phyloP scores from a whole-genome alignment of 768 basidiomycete species.

The Termitomyces sp. region DNA sequence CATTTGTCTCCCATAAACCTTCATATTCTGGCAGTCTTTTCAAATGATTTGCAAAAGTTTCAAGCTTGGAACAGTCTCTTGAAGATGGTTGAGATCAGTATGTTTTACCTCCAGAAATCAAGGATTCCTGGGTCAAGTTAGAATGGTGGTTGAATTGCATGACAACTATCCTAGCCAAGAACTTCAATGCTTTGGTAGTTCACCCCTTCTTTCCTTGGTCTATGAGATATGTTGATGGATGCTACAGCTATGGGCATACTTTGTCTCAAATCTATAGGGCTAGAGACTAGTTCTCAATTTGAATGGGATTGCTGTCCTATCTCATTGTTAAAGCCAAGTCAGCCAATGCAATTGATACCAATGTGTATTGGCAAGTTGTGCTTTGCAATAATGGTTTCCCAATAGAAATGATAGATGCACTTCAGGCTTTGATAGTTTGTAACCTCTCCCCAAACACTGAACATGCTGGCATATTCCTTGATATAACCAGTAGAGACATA shows the following conservation, averaged over 20 bases:
- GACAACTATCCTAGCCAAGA: too few relatives aligned
- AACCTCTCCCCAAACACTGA: neutral
- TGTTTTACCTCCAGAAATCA: too few relatives aligned
- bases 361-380: neutral
- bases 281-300: conserved; percentile 5
- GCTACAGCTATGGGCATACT: neutral
- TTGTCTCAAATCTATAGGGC: neutral
- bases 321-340: conserved; percentile 1
- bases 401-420: neutral
- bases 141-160: too few relatives aligned
- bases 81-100: neutral
- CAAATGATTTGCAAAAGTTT: too few relatives aligned
- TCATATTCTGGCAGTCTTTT: too few relatives aligned
- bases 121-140: too few relatives aligned
- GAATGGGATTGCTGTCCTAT: conserved; percentile 10
- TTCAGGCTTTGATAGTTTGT: neutral
- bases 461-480: neutral
- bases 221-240: neutral
- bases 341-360: neutral
- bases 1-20: too few relatives aligned
- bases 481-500: too few relatives aligned
- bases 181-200: too few relatives aligned
- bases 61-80: neutral
- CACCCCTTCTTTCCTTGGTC: neutral
- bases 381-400: neutral